A percentile compares a stretch with the other conserved stretches of the same genome.
These are phyloP conservation scores for Psidium guajava DNA, from an alignment of 345 rosid genomes.

Conservation along the genomic window DNA sequence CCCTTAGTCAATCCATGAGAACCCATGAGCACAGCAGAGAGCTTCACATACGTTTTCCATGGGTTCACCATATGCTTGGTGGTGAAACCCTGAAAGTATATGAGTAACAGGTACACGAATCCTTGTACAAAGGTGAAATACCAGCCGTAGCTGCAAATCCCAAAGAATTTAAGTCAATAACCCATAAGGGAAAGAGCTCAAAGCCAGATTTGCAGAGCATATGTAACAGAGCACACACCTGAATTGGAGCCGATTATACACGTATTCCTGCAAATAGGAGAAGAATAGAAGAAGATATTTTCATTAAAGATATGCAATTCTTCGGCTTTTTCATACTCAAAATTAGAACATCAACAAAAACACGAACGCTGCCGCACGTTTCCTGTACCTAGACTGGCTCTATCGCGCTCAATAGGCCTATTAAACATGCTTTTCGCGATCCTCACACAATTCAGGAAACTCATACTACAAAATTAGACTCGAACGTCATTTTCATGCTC, in stretches of 20 bases:
- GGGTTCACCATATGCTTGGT: slow-evolving; percentile 89
- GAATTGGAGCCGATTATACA: slow-evolving; percentile 84
- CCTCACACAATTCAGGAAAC: not conserved
- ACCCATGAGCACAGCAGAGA: slow-evolving; percentile 97
- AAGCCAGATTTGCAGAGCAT: not conserved
- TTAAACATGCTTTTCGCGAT: not conserved
- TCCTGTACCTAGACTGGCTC: not conserved
- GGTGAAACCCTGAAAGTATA: slow-evolving; percentile 90
- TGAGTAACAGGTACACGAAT: slow-evolving; percentile 75
- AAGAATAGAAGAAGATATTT: not conserved
- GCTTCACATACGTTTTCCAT: slow-evolving; percentile 87
- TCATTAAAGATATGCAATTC: not conserved
- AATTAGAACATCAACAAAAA: not conserved
- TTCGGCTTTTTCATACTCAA: not conserved
- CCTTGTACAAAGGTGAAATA: slow-evolving; percentile 98
- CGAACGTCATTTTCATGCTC: not conserved
- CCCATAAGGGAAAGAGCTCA: not conserved
- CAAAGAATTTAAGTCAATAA: not conserved
- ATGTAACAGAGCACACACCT: slow-evolving; percentile 18
- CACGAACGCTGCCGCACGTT: not conserved
- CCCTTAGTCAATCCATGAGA: slow-evolving; percentile 96
- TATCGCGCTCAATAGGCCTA: not conserved
- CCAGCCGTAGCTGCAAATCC: slow-evolving; percentile 84
- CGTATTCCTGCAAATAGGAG: slow-evolving; percentile 60
- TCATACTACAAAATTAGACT: not conserved